Percentiles rank a stretch among this genome's conserved stretches.
Conservation (phyloP, 2,329 filamentous ascomycete species). For the Colletotrichum navitas region DNA sequence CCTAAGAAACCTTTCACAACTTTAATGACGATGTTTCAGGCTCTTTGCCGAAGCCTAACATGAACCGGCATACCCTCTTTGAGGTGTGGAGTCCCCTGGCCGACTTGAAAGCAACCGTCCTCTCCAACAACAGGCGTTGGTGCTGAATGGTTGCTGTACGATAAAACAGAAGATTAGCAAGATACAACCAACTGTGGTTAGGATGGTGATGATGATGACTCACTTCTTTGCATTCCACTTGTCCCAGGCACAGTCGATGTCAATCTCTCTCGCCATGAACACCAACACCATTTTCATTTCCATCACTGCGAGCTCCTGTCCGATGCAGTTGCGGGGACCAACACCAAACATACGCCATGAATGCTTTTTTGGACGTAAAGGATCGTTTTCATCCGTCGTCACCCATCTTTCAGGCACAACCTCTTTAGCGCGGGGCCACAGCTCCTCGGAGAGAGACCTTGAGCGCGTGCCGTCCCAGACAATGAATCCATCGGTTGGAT, state of each 20-base stretch:
- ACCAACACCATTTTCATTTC: slow-evolving; percentile 64
- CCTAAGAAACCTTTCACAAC: not conserved
- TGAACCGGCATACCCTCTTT: slow-evolving; percentile 55
- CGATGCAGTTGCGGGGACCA: slow-evolving; percentile 67
- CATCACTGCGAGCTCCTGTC: slow-evolving; percentile 66
- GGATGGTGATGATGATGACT: slow-evolving; percentile 26
- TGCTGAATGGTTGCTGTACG: slow-evolving; percentile 43
- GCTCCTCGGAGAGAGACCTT: slow-evolving; percentile 47
- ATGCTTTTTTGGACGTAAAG: slow-evolving; percentile 45
- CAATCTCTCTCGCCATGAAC: slow-evolving; percentile 62
- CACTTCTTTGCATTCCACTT: slow-evolving; percentile 51
- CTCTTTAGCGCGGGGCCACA: slow-evolving; percentile 53
- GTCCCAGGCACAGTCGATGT: slow-evolving; percentile 61
- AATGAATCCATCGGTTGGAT: slow-evolving; percentile 52
- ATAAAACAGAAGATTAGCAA: not conserved
- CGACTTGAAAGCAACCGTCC: slow-evolving; percentile 49
- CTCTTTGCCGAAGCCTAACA: slow-evolving; percentile 44
- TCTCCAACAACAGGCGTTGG: slow-evolving; percentile 47
- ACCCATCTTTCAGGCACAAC: slow-evolving; percentile 61
- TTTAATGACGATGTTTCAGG: not conserved
- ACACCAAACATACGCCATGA: slow-evolving; percentile 67
- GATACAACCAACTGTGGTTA: not conserved
- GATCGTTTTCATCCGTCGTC: slow-evolving; percentile 34
- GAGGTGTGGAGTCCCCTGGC: slow-evolving; percentile 49
- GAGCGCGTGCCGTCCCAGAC: slow-evolving; percentile 28